Conservation (phyloP, 495 filamentous ascomycete species). For the Neurospora sp. region DNA sequence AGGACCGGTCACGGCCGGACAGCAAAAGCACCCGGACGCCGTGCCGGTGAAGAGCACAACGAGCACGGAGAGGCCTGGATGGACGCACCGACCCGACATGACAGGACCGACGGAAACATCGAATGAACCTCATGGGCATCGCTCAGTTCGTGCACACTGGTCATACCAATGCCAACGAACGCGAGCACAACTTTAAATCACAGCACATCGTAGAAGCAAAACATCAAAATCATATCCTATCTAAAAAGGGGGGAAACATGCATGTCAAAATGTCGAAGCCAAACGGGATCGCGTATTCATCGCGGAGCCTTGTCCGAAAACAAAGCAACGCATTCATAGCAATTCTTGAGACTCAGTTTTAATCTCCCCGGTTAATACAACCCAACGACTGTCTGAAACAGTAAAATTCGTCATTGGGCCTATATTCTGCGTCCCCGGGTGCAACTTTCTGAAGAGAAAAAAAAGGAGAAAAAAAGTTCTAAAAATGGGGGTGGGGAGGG, state of each 20-base stretch:
- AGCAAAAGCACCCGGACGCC: background rate
- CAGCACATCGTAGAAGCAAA: background rate
- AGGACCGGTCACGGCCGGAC: background rate
- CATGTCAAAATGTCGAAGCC: constrained; percentile 32
- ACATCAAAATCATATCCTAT: background rate
- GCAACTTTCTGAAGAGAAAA: constrained; percentile 37
- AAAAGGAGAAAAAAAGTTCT: constrained; percentile 8
- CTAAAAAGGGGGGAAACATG: background rate
- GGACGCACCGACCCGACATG: too few species aligned
- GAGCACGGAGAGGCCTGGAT: too few species aligned
- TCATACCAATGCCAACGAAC: too few species aligned
- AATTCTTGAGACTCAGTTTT: constrained; percentile 40
- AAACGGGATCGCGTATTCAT: constrained; percentile 42
- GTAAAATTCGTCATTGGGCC: constrained; percentile 26
- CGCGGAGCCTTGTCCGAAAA: constrained; percentile 1
- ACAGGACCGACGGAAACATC: too few species aligned
- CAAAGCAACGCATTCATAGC: constrained; percentile 24
- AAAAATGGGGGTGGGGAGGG: background rate
- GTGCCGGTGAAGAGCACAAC: background rate
- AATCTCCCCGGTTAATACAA: constrained; percentile 41
- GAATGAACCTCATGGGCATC: too few species aligned
- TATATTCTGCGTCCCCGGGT: constrained; percentile 32
- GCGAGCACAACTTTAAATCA: background rate
- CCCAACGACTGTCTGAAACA: constrained; percentile 23
- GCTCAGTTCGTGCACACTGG: too few species aligned